Conservation (phyloP, 2,329 filamentous ascomycete species). For the Curvularia eragrostidis region DNA sequence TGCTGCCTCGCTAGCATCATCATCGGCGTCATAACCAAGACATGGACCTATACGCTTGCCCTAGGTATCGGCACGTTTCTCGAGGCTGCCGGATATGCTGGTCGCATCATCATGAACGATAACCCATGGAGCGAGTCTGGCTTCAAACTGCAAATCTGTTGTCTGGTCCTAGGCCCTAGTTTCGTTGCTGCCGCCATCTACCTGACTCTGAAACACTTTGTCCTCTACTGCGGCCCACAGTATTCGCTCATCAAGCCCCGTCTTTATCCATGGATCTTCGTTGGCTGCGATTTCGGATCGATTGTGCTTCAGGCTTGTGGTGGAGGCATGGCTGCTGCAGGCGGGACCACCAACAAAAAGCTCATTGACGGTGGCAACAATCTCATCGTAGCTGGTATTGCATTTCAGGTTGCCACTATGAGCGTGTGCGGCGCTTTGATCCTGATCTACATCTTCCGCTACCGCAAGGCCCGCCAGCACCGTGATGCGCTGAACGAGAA, state of each 20-base stretch:
- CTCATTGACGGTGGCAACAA: conserved; percentile 55
- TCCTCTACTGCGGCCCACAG: conserved; percentile 53
- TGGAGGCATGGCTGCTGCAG: conserved; percentile 60
- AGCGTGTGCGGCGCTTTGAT: conserved; percentile 54
- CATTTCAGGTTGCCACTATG: conserved; percentile 61
- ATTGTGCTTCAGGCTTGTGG: conserved; percentile 63
- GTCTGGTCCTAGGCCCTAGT: conserved; percentile 53
- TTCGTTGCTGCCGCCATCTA: conserved; percentile 57
- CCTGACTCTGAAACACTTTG: conserved; percentile 56
- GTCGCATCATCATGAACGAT: conserved; percentile 51
- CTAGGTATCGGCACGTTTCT: conserved; percentile 51
- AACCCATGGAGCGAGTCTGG: conserved; percentile 54
- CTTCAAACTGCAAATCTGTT: conserved; percentile 54
- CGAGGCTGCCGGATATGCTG: conserved; percentile 54
- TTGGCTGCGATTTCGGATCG: conserved; percentile 62
- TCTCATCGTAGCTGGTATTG: conserved; percentile 64
- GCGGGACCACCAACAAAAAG: conserved; percentile 35
- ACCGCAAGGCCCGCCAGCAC: conserved; percentile 26
- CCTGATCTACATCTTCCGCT: conserved; percentile 42
- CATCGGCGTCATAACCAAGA: conserved; percentile 42
- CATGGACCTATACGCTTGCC: conserved; percentile 52
- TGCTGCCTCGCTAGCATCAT: conserved; percentile 27
- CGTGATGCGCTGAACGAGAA: conserved; percentile 26
- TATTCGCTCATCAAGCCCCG: conserved; percentile 49
- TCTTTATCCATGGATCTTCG: conserved; percentile 64